phyloP scores from a whole-genome alignment of 164 flowering plant genomes.

The Berberis thunbergii region DNA sequence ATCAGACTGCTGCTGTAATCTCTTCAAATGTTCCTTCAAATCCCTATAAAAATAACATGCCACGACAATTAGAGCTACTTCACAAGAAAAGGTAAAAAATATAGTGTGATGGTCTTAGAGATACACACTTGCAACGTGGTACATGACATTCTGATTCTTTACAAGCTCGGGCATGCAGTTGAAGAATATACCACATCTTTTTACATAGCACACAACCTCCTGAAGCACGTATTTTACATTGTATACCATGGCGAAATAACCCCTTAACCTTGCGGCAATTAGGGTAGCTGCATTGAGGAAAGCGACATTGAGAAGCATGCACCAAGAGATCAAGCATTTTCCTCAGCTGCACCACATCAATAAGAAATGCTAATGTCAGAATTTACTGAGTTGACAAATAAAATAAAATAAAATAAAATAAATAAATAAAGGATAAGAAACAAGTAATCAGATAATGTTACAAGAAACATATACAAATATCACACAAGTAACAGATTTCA shows the following conservation, averaged over 20 bases:
- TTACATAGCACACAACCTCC: conserved; percentile 92
- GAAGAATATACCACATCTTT: conserved; percentile 98
- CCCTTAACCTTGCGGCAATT: conserved; percentile 97
- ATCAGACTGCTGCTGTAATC: conserved; percentile 93
- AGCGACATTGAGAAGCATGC: conserved; percentile 95
- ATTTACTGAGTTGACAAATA: background rate
- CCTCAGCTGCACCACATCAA: conserved; percentile 51
- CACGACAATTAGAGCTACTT: background rate
- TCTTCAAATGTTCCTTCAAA: conserved; percentile 76
- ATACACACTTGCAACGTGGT: conserved; percentile 85
- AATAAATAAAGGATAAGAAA: background rate
- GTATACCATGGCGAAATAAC: conserved; percentile 92
- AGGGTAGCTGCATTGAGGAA: conserved; percentile 75
- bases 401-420: background rate
- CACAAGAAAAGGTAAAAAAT: background rate
- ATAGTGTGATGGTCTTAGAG: background rate
- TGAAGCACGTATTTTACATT: conserved; percentile 76
- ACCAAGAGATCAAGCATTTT: conserved; percentile 98
- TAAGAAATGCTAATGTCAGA: background rate
- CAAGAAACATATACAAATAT: background rate
- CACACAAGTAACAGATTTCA: too few relatives aligned
- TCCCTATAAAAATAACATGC: conserved; percentile 44
- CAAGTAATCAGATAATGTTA: background rate
- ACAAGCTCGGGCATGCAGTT: conserved; percentile 97
- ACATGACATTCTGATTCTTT: conserved; percentile 88